phyloP scores from a whole-genome alignment of 495 filamentous ascomycete species.

The Stereocaulon alpinum region DNA sequence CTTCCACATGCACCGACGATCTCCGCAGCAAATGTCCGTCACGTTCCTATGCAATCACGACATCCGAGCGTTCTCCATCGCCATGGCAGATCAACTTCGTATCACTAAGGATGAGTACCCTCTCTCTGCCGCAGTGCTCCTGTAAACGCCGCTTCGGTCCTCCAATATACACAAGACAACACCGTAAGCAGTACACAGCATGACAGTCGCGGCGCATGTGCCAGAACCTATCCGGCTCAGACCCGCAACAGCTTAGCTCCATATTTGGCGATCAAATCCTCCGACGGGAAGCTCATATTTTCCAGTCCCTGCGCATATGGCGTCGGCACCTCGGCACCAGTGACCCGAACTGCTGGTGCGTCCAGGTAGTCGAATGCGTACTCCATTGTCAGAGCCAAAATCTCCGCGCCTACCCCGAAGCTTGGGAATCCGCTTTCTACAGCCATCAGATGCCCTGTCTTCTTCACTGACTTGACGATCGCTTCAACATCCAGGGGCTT shows the following conservation, averaged over 20 bases:
- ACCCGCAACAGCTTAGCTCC: conserved; percentile 74
- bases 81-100: not conserved
- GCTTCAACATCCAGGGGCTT: conserved; percentile 94
- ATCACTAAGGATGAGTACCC: not conserved
- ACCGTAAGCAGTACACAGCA: not conserved
- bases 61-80: conserved; percentile 1
- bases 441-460: conserved; percentile 83
- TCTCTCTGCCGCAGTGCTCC: not conserved
- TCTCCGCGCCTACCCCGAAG: conserved; percentile 84
- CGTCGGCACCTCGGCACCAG: conserved; percentile 91
- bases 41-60: conserved; percentile 5
- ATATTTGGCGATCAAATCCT: conserved; percentile 70
- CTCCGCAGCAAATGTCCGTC: conserved; percentile 11
- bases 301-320: conserved; percentile 85
- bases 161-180: not conserved
- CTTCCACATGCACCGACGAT: conserved; percentile 7
- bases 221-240: not conserved
- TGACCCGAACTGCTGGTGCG: conserved; percentile 83
- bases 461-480: conserved; percentile 94
- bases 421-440: conserved; percentile 95
- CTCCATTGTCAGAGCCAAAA: conserved; percentile 89
- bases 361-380: conserved; percentile 97
- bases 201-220: not conserved
- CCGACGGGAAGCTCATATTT: conserved; percentile 83
- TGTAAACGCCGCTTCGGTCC: not conserved